A percentile compares a stretch with the other conserved stretches of the same genome.
Evolutionary conservation across 2,329 filamentous ascomycete genomes (phyloP).

Genomic region (Hypoxylon sp.): DNA sequence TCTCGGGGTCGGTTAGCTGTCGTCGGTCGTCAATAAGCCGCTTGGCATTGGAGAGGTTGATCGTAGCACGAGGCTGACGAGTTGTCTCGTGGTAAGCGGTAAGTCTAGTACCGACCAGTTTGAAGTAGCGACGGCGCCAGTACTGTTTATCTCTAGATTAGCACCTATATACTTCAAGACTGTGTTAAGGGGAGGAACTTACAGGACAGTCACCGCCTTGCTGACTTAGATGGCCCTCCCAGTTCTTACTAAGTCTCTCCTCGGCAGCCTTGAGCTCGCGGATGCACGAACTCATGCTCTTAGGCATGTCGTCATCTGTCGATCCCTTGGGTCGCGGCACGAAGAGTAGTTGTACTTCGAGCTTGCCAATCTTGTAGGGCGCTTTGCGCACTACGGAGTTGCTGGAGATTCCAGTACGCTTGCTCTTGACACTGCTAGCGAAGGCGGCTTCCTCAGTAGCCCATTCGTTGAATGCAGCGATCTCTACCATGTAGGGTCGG

Average conservation of each 20-base stretch:
- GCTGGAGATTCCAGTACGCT: slow-evolving; percentile 73
- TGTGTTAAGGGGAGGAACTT: slow-evolving; percentile 63
- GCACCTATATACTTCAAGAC: slow-evolving; percentile 33
- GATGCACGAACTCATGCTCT: slow-evolving; percentile 98
- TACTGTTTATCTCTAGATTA: slow-evolving; percentile 72
- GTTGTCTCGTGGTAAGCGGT: slow-evolving; percentile 98
- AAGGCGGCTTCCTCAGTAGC: slow-evolving; percentile 86
- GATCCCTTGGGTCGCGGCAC: slow-evolving; percentile 91
- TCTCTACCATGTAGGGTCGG: slow-evolving; percentile 87
- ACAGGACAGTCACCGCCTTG: slow-evolving; percentile 98
- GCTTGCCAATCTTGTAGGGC: slow-evolving; percentile 96
- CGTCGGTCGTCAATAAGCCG: slow-evolving; percentile 94
- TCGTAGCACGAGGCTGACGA: slow-evolving; percentile 93
- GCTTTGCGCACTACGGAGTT: slow-evolving; percentile 82
- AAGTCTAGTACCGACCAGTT: slow-evolving; percentile 88
- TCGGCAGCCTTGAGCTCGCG: slow-evolving; percentile 94
- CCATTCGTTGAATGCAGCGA: slow-evolving; percentile 99
- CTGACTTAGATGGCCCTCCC: slow-evolving; percentile 92
- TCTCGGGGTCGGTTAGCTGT: slow-evolving; percentile 86
- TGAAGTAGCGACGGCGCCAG: slow-evolving; percentile 98
- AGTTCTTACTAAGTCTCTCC: slow-evolving; percentile 81
- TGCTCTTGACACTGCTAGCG: slow-evolving; percentile 93
- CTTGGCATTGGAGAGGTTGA: slow-evolving; percentile 93
- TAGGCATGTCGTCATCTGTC: slow-evolving; percentile 96
- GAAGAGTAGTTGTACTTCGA: slow-evolving; percentile 94